A percentile compares a stretch with the other conserved stretches of the same genome.
Evolutionary conservation across 176 grass and related monocot species (phyloP).

Genomic region (Eleusine indica): DNA sequence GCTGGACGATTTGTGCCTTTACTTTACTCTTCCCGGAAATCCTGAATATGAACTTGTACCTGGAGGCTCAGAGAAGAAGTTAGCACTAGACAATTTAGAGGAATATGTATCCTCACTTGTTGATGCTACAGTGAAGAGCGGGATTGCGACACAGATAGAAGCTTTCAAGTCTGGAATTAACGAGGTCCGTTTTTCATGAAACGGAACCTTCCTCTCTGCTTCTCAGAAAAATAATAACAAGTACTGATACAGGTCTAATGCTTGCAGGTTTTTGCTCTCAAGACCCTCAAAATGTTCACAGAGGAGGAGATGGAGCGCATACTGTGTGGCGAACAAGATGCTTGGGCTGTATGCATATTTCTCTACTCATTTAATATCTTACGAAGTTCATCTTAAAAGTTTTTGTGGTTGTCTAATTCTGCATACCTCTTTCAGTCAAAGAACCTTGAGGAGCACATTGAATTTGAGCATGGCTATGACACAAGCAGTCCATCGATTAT

Average conservation of each 20-base stretch:
- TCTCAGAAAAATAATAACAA: background rate
- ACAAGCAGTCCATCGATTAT: conserved; percentile 38
- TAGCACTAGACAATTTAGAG: conserved; percentile 56
- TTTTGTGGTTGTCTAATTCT: conserved; percentile 33
- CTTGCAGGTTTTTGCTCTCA: conserved; percentile 57
- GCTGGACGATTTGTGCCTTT: conserved; percentile 69
- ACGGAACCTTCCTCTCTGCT: background rate
- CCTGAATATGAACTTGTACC: conserved; percentile 56
- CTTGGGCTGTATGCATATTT: conserved; percentile 60
- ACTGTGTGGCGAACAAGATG: conserved; percentile 69
- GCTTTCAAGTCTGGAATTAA: conserved; percentile 70
- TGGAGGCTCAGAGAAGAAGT: conserved; percentile 49
- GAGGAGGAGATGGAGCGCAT: conserved; percentile 70
- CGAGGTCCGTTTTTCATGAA: conserved; percentile 39
- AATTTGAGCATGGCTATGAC: conserved; percentile 67
- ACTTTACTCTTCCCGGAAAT: conserved; percentile 78
- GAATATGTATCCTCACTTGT: conserved; percentile 61
- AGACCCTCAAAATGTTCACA: conserved; percentile 53
- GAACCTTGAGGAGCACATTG: conserved; percentile 59
- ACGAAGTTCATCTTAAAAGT: background rate
- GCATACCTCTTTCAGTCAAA: conserved; percentile 42
- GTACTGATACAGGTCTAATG: conserved; percentile 1
- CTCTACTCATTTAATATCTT: background rate
- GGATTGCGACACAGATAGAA: conserved; percentile 55
- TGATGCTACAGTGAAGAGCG: conserved; percentile 56